Evolutionary conservation across 1,139 yeast species (phyloP).

Genomic region (Magnusiomyces suaveolens): DNA sequence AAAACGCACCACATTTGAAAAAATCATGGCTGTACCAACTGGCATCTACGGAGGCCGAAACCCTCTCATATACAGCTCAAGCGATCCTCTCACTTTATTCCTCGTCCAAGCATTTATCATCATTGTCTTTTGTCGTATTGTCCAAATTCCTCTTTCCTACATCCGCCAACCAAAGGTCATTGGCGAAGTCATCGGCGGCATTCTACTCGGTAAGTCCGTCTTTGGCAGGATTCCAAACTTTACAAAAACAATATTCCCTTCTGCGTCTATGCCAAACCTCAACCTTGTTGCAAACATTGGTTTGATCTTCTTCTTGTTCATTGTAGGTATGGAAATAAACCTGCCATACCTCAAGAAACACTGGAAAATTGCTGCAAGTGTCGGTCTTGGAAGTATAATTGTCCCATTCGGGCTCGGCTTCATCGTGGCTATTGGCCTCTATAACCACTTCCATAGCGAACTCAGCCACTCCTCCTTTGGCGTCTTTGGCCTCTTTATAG

Average conservation of each 20-base stretch:
- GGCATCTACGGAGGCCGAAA: slow-evolving; percentile 55
- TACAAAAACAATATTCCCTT: slow-evolving; percentile 54
- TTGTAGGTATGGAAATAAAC: slow-evolving; percentile 73
- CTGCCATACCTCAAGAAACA: slow-evolving; percentile 51
- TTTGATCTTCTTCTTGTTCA: slow-evolving; percentile 59
- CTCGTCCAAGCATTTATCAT: slow-evolving; percentile 49
- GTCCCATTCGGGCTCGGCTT: slow-evolving; percentile 74
- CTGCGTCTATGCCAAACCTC: slow-evolving; percentile 50
- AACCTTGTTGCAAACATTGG: slow-evolving; percentile 64
- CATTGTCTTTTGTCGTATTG: slow-evolving; percentile 42
- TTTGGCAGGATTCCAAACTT: slow-evolving; percentile 62
- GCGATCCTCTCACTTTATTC: slow-evolving; percentile 51
- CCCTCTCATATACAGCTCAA: slow-evolving; percentile 50
- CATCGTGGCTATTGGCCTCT: slow-evolving; percentile 56
- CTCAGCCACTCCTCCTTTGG: slow-evolving; percentile 44
- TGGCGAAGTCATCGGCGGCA: slow-evolving; percentile 69
- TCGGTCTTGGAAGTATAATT: slow-evolving; percentile 61
- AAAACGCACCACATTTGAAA: no score
- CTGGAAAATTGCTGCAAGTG: slow-evolving; percentile 50
- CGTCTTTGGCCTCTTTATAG: slow-evolving; percentile 67
- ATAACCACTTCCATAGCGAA: slow-evolving; percentile 40
- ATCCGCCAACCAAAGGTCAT: slow-evolving; percentile 68
- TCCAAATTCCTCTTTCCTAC: slow-evolving; percentile 50
- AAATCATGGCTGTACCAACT: slow-evolving; percentile 12
- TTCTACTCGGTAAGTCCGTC: slow-evolving; percentile 51